These are phyloP conservation scores for Telfairia occidentalis DNA, from an alignment of 331 rosid species.

Conservation along the genomic window DNA sequence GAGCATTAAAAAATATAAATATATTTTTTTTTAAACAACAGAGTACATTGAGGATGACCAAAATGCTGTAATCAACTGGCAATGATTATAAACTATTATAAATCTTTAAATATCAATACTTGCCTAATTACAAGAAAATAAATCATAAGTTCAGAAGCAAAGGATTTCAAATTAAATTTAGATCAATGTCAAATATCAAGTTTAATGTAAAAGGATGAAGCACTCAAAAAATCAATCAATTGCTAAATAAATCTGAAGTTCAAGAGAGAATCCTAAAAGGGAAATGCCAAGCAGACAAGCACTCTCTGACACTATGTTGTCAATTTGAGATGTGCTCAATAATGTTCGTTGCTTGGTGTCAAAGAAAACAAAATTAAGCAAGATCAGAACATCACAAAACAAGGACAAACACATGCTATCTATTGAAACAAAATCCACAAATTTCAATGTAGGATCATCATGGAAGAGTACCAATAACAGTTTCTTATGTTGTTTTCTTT, in stretches of 20 bases:
- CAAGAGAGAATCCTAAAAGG: neutral
- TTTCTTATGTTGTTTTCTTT: conserved; percentile 73
- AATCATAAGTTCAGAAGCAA: neutral
- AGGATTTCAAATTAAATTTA: neutral
- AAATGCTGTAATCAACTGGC: neutral
- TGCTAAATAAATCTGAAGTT: neutral
- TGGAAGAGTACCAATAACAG: conserved; percentile 50
- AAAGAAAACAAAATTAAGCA: neutral
- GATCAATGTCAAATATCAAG: neutral
- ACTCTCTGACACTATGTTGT: neutral
- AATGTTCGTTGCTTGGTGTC: neutral
- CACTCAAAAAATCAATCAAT: neutral
- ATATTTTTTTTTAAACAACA: neutral
- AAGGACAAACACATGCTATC: neutral
- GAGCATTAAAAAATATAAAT: neutral
- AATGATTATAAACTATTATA: neutral
- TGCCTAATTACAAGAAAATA: neutral
- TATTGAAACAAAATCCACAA: neutral
- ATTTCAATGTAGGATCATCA: neutral
- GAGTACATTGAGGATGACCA: neutral
- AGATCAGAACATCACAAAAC: neutral
- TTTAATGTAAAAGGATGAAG: neutral
- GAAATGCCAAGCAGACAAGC: neutral
- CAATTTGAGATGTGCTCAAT: neutral
- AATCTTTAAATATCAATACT: neutral